Percentiles rank a stretch among this genome's conserved stretches.
These are phyloP conservation scores for Sedum album DNA, from an alignment of 164 flowering plant genomes.

Conservation along the genomic window DNA sequence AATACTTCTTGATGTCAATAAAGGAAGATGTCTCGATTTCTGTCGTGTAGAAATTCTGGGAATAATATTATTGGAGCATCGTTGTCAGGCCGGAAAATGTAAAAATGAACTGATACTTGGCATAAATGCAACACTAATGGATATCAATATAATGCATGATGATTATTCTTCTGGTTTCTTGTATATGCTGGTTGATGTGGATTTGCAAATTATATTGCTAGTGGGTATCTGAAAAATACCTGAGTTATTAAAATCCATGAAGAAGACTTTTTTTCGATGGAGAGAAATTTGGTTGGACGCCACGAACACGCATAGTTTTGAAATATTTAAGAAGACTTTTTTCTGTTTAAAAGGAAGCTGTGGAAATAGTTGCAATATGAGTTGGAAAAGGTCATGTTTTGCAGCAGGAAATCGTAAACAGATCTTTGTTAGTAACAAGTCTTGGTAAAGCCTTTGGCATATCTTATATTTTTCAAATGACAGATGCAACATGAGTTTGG, in stretches of 20 bases:
- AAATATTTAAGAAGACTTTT: no score
- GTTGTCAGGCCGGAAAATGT: not conserved
- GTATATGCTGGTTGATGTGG: not conserved
- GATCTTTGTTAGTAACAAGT: not conserved
- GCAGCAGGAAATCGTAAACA: not conserved
- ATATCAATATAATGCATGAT: not conserved
- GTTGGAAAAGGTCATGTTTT: not conserved
- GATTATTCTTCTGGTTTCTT: conserved; percentile 4
- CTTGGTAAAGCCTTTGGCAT: not conserved
- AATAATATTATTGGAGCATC: conserved; percentile 8
- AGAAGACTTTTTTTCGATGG: not conserved
- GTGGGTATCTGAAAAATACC: not conserved
- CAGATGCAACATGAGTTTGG: not conserved
- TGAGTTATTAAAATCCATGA: not conserved
- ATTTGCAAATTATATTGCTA: not conserved
- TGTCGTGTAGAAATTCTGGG: not conserved
- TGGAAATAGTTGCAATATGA: not conserved
- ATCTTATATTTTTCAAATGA: not conserved
- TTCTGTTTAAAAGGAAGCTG: not conserved
- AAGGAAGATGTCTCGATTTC: not conserved
- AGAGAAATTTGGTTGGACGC: not conserved
- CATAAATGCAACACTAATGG: not conserved
- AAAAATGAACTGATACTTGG: not conserved
- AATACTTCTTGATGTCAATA: not conserved
- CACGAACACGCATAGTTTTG: not conserved